Evolutionary conservation across 257 asterid species (phyloP), one percentile per base, ranked within the genome.

Genomic region (Prunella vulgaris): DNA sequence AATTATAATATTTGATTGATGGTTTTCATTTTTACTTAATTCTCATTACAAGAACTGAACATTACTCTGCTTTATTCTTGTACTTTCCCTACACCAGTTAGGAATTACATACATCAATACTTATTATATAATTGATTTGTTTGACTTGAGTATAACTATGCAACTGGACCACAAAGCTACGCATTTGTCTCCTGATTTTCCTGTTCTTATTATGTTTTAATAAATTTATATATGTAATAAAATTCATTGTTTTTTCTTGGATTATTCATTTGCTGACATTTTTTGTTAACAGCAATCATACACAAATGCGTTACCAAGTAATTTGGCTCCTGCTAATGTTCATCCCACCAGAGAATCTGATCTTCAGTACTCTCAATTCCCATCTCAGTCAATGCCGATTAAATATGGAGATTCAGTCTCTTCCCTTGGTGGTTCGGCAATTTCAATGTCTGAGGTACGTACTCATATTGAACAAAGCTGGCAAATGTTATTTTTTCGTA

Each of bases 381-480:
- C 92, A 20, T 24, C 86, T 18, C 97, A 90, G 78, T 77, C 96
- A 56, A 53, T 83, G 77, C 77, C 91, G 40, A 28, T 83, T 24
- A 88, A 88, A 78, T 88, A 84, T 79, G 94, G 85, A 56, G 82
- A 74, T 71, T 64, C 90, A 10, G 87, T 54, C 24, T 81, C 98
- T 32, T 76, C 89, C 42, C 63, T 84, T 6, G 75, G 88, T 35
- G 87, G 85, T 69, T 80, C 97, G 61, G 80, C 94, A 21, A 82
- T 86, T 80, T 85, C 96, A 37, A 78, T 88, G 87, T 78, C 97
- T 12, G 99, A 93, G 97, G 99, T 93, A 84, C 76, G 99, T 93
- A 84, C 76, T 28, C 54, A 48, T 58, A 7, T 76, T 18, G 14
- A 32, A 65, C 40, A 60, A 54, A 52, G 51, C 60, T 56, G 72